These are phyloP conservation scores for Rhynchosporium graminicola DNA, from an alignment of 2,329 filamentous ascomycete genomes.

Conservation along the genomic window DNA sequence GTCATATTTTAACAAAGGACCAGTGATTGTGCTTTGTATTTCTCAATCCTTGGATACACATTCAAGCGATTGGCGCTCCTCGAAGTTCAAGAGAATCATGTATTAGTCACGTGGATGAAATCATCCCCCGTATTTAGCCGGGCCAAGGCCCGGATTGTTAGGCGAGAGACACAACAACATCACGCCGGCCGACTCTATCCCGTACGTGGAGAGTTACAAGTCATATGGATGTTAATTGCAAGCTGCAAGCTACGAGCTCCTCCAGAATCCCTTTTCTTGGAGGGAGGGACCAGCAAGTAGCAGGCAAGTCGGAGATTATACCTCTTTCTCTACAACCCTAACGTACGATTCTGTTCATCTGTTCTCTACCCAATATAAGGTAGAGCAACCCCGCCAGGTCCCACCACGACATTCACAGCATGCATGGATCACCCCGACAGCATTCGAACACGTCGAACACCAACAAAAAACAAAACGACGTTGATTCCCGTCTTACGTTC, in stretches of 20 bases:
- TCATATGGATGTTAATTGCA: neutral
- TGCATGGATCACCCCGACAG: slow-evolving; percentile 1
- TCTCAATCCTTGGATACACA: neutral
- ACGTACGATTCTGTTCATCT: neutral
- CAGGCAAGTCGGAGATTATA: neutral
- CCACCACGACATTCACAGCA: neutral
- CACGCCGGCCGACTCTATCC: neutral
- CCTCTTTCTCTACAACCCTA: neutral
- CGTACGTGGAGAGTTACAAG: neutral
- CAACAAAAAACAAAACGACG: neutral
- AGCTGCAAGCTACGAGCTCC: slow-evolving; percentile 4
- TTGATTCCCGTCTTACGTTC: too few species aligned
- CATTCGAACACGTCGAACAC: slow-evolving; percentile 1
- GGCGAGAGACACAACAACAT: slow-evolving; percentile 5
- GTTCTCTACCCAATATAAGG: slow-evolving; percentile 2
- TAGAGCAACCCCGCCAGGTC: neutral
- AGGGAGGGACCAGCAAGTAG: neutral
- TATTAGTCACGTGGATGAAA: neutral
- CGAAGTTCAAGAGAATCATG: neutral
- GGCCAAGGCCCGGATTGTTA: slow-evolving; percentile 3
- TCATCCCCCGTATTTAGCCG: neutral
- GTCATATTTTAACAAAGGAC: slow-evolving; percentile 1
- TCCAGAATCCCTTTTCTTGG: slow-evolving; percentile 2
- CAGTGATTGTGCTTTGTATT: neutral
- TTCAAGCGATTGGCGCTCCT: slow-evolving; percentile 2